Base-by-base conservation (phyloP, 441 rosid species). In the Pelargonium fulgidum region DNA sequence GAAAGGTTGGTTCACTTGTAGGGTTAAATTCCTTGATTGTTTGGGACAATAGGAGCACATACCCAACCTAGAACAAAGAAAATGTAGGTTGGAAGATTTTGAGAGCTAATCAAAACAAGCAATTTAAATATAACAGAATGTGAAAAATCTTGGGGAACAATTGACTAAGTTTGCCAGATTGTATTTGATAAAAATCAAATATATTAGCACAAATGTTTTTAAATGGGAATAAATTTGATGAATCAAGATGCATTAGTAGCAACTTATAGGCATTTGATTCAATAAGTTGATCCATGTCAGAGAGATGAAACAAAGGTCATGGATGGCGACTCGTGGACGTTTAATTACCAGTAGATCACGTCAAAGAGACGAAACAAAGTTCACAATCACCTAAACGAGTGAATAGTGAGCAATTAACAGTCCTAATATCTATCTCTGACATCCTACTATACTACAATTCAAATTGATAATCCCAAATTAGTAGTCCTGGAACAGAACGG, bases 41-140 rank as follows among this genome's bases (percentile, higher is more conserved):
- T 73, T 36, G 96, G 96, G 66, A 91, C 97, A 69, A 93, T 91
- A 42, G 96, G 93, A 75, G 89, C 85, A 79, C 99, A 93, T 2
- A 93, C 86, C 78, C 84, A 88, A 62, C 99, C 97, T 91, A 77
- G 26, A 75, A 58, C 65, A 68, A 75, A 72, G 17, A 45, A 61
- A 68, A n/a, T 29, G 13, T 20, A 44, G n/a, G 36, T 16, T 22
- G 7, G 44, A 7, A 70, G 41, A 5, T 52, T 44, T 14, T 64
- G 33, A 39, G 56, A 47, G 64, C 61, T 39, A 11, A 26, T 73
- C 17, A 48, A 39, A 39, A 39, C 42, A 39, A 39, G 8, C 4
- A 7, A 39, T 39, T 1, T 22, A 1, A 1, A 1, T 0, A 22
- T 22, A 22, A 22, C 24, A 22, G 1, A 22, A 22, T 22, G 24